Base-by-base conservation (phyloP, 139 green algal species). In the Picochlorum sp. region DNA sequence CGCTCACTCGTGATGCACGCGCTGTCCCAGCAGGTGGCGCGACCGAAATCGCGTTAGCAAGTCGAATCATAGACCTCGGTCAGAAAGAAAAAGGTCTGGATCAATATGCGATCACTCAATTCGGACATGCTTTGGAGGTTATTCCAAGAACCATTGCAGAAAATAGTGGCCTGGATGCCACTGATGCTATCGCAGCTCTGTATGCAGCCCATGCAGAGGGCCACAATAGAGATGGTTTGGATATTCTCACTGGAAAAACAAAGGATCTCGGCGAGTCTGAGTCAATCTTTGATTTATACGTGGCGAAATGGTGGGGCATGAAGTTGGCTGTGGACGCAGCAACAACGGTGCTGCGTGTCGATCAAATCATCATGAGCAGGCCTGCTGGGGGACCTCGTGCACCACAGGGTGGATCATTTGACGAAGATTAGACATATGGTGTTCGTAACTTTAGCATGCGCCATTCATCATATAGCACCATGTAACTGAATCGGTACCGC, bases 361-460 rank as follows among this genome's bases (percentile, higher is more conserved):
- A 98, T 69, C 88, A 98, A 77, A 97, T 98, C 70, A 96, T 97
- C 81, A 96, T 97, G 91, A 76, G 82, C 26, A 97, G 95, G 78
- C 78, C 86, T 65, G 89, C 90, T 11, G 86, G 89, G 1, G 89
- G 88, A 15, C 88, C 88, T n/a, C 88, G 88, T 66, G 78, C 86
- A 16, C 64, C 62, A 13, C 55, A 21, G n/a, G 59, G 57, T 8
- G 79, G 71, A 34, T 13, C 14, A 13, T 67, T 44, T 6, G 63
- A 72, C 21, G 76, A 86, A 41, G 83, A 90, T 57, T 66, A 66
- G 44, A 15, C 18, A 14, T 0, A 41, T 41, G 34, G 7, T 41
- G 4, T 41, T 8, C 28, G 28, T 30, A 30, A 30, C 28, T 30
- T 30, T n/a, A n/a, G 4, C 4, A 30, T 7, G 28, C 28, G 28